Evolutionary conservation across 768 basidiomycete genomes (phyloP).

Genomic region (Lactarius sanguifluus): DNA sequence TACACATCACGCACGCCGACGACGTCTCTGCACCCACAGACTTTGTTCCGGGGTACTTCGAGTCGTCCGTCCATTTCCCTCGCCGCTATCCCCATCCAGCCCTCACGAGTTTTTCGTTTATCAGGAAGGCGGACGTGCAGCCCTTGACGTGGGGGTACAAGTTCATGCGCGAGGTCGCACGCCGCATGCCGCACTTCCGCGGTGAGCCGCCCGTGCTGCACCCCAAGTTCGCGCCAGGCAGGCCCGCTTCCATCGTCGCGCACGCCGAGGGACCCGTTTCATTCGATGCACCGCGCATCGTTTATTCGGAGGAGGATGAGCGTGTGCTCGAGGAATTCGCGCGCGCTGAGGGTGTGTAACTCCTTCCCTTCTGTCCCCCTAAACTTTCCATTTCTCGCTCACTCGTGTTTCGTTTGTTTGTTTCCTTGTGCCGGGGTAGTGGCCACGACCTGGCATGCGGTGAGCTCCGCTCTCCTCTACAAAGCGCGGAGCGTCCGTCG

Average conservation of each 20-base stretch:
- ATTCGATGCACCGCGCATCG: constrained; percentile 34
- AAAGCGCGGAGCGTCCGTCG: neutral
- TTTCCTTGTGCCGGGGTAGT: neutral
- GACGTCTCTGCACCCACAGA: constrained; percentile 28
- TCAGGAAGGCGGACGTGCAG: constrained; percentile 36
- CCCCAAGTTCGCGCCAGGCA: constrained; percentile 37
- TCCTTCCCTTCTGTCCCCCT: too few species aligned
- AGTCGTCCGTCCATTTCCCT: constrained; percentile 48
- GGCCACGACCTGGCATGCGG: constrained; percentile 39
- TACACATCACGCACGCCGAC: constrained; percentile 28
- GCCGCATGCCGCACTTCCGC: constrained; percentile 49
- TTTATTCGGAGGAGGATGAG: constrained; percentile 26
- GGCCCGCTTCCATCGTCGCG: constrained; percentile 30
- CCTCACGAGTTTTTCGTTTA: constrained; percentile 20
- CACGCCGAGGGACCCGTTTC: constrained; percentile 30
- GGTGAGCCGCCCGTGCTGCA: constrained; percentile 35
- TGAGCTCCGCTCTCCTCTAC: neutral
- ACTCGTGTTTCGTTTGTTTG: neutral
- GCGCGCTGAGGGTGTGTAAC: constrained; percentile 7
- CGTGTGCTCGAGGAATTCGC: constrained; percentile 37
- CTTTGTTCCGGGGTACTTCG: constrained; percentile 37
- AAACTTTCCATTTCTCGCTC: neutral
- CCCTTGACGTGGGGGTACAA: constrained; percentile 56
- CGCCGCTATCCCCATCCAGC: constrained; percentile 40
- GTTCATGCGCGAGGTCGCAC: constrained; percentile 48